phyloP scores from a whole-genome alignment of 2,329 filamentous ascomycete species.

The Catunica adiposa region DNA sequence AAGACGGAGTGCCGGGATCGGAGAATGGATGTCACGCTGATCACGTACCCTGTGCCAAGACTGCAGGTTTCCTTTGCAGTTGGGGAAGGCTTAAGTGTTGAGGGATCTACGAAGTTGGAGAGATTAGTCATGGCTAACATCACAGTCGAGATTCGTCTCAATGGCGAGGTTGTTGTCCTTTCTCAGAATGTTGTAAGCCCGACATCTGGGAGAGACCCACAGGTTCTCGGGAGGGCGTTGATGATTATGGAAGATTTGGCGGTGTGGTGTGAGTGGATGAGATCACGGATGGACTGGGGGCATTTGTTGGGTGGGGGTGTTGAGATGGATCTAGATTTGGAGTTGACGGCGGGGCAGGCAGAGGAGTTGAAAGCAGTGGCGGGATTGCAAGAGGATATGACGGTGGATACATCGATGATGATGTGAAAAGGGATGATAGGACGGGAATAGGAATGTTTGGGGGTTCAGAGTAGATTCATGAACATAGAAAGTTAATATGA shows the following conservation, averaged over 20 bases:
- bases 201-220: conserved; percentile 13
- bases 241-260: conserved; percentile 36
- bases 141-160: conserved; percentile 40
- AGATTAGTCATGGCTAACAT: conserved; percentile 23
- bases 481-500: no score
- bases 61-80: conserved; percentile 38
- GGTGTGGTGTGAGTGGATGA: conserved; percentile 38
- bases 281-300: conserved; percentile 21
- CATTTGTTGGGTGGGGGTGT: not conserved
- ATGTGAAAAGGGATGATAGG: not conserved
- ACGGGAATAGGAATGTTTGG: not conserved
- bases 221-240: conserved; percentile 29
- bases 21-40: conserved; percentile 29
- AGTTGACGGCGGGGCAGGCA: not conserved
- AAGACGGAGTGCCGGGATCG: not conserved
- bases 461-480: no score
- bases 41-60: conserved; percentile 31
- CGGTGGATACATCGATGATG: not conserved
- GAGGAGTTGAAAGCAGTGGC: not conserved
- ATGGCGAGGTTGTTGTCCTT: conserved; percentile 40
- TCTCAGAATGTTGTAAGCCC: conserved; percentile 36
- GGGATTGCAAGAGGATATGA: not conserved
- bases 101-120: not conserved
- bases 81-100: not conserved
- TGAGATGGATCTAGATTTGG: not conserved